Conservation (phyloP, 805 yeast species). For the Nematodospora valgi region DNA sequence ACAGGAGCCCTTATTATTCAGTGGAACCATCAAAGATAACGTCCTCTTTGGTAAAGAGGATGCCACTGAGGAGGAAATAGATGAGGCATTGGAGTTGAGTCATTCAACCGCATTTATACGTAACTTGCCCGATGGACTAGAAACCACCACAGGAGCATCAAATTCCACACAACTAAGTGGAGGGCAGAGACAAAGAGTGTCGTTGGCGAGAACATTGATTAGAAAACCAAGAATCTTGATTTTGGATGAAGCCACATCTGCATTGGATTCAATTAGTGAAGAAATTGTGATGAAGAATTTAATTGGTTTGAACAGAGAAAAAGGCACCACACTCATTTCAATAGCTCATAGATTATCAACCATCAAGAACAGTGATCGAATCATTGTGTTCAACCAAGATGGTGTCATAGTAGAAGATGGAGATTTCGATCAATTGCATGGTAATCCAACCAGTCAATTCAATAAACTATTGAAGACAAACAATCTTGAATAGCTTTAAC, state of each 20-base stretch:
- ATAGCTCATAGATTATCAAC: slow-evolving; percentile 92
- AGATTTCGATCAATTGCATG: slow-evolving; percentile 22
- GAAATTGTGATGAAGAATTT: slow-evolving; percentile 78
- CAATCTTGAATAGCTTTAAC: not conserved
- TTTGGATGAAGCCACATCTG: slow-evolving; percentile 93
- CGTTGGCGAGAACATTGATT: slow-evolving; percentile 83
- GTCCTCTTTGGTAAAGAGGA: slow-evolving; percentile 69
- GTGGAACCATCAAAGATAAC: slow-evolving; percentile 82
- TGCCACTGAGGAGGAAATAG: slow-evolving; percentile 57
- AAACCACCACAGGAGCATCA: slow-evolving; percentile 79
- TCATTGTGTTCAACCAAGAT: slow-evolving; percentile 58
- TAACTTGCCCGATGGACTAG: slow-evolving; percentile 76
- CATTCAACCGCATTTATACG: slow-evolving; percentile 68
- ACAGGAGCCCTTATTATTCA: slow-evolving; percentile 87
- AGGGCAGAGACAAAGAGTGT: slow-evolving; percentile 92
- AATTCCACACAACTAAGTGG: slow-evolving; percentile 77
- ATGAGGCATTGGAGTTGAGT: slow-evolving; percentile 62
- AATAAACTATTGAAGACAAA: slow-evolving; percentile 34
- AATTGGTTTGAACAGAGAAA: slow-evolving; percentile 44
- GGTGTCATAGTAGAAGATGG: slow-evolving; percentile 70
- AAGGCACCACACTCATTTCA: slow-evolving; percentile 68
- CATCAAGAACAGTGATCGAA: slow-evolving; percentile 74
- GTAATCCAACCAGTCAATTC: slow-evolving; percentile 28
- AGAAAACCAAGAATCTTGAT: slow-evolving; percentile 77
- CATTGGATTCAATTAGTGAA: slow-evolving; percentile 85